Conservation (phyloP, 2,329 filamentous ascomycete species). For the Cryphonectria carpinicola region DNA sequence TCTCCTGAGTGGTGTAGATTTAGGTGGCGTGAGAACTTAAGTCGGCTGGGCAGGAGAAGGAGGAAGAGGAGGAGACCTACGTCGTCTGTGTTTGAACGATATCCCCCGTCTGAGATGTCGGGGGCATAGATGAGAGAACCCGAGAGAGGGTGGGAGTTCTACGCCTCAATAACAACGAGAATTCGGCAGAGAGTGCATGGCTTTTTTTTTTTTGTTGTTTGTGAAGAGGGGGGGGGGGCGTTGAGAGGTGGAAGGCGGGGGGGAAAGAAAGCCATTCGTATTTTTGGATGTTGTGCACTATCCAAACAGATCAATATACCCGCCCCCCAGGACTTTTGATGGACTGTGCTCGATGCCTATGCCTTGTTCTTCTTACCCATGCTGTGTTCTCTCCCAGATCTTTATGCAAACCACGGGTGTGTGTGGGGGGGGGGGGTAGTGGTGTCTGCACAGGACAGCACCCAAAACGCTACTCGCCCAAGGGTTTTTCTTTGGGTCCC, state of each 20-base stretch:
- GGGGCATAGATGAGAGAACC: background rate
- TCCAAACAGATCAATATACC: background rate
- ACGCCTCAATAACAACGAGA: background rate
- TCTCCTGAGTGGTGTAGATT: background rate
- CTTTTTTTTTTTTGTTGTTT: background rate
- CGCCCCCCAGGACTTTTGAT: background rate
- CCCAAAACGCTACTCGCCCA: background rate
- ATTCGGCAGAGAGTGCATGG: background rate
- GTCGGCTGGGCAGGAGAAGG: background rate
- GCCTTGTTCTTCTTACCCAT: background rate
- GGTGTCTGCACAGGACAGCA: background rate
- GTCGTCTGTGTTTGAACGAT: background rate
- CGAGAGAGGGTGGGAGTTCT: background rate
- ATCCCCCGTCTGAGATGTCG: background rate
- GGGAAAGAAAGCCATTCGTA: background rate
- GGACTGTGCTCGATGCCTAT: background rate
- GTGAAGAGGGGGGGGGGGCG: background rate
- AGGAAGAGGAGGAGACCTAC: background rate
- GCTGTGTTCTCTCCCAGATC: background rate
- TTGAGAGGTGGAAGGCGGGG: background rate
- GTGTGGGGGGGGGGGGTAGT: background rate
- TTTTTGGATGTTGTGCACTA: background rate
- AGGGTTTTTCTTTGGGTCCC: background rate
- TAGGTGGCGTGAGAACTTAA: background rate
- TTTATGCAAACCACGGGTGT: background rate